Conservation (phyloP, 192 early-diverging fungal species). For the Spizellomyces sp. region DNA sequence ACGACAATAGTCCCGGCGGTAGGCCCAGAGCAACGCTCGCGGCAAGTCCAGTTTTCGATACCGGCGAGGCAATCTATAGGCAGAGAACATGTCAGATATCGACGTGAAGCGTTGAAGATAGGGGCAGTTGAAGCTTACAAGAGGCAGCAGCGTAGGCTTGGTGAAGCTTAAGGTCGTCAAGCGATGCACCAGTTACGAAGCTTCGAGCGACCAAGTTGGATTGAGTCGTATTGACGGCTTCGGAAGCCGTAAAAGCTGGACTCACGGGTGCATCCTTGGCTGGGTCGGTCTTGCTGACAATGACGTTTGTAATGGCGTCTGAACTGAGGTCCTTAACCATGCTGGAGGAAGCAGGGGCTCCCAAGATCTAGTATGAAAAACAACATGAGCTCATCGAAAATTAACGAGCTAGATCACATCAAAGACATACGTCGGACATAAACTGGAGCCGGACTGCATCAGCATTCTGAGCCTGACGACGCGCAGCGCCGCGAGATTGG, state of each 20-base stretch:
- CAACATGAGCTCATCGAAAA: background rate
- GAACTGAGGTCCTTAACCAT: slow-evolving; percentile 23
- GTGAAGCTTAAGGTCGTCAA: slow-evolving; percentile 2
- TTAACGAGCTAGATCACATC: background rate
- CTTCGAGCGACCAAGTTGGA: background rate
- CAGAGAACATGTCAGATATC: background rate
- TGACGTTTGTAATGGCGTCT: slow-evolving; percentile 11
- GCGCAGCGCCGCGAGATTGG: background rate
- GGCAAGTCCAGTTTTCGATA: slow-evolving; percentile 20
- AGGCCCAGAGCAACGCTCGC: slow-evolving; percentile 16
- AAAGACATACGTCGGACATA: slow-evolving; percentile 21
- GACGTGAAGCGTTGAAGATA: background rate
- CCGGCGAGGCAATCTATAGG: slow-evolving; percentile 23
- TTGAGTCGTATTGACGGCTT: background rate
- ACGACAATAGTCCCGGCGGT: slow-evolving; percentile 18
- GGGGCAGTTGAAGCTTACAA: background rate
- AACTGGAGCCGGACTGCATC: slow-evolving; percentile 18
- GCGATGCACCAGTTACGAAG: background rate
- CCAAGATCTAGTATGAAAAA: slow-evolving; percentile 3
- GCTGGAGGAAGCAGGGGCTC: slow-evolving; percentile 16
- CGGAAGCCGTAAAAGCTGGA: background rate
- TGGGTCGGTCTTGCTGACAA: slow-evolving; percentile 1
- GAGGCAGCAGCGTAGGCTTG: slow-evolving; percentile 20
- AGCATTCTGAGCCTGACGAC: background rate
- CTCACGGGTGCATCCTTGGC: background rate